Percentiles rank a stretch among this genome's conserved stretches.
These are phyloP conservation scores for Parascedosporium putredinis DNA, from an alignment of 2,329 filamentous ascomycete genomes.

Conservation along the genomic window DNA sequence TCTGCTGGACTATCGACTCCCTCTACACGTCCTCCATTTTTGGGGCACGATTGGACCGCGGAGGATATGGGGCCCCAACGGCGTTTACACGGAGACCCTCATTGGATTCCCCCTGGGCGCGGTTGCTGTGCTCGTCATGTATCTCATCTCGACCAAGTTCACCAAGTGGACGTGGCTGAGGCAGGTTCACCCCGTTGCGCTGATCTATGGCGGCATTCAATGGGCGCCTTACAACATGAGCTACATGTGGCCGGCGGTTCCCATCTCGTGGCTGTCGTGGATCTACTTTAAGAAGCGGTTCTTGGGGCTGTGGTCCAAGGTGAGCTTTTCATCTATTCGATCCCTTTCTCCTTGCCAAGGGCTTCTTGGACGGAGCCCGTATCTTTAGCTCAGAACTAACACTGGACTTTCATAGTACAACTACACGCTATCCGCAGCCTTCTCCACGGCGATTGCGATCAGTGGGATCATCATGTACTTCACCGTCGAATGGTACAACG, in stretches of 20 bases:
- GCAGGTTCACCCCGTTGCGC: slow-evolving; percentile 30
- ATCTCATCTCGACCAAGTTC: slow-evolving; percentile 7
- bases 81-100: slow-evolving; percentile 36
- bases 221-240: slow-evolving; percentile 36
- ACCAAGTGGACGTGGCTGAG: slow-evolving; percentile 23
- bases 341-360: too few relatives aligned
- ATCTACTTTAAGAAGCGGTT: slow-evolving; percentile 33
- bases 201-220: slow-evolving; percentile 27
- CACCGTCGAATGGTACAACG: slow-evolving; percentile 27
- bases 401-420: slow-evolving; percentile 19
- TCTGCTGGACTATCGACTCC: slow-evolving; percentile 40
- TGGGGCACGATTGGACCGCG: slow-evolving; percentile 44
- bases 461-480: slow-evolving; percentile 38
- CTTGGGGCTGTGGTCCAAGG: slow-evolving; percentile 38
- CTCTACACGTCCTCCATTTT: slow-evolving; percentile 45
- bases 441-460: slow-evolving; percentile 34
- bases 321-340: too few relatives aligned
- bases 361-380: too few relatives aligned
- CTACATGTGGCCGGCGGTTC: slow-evolving; percentile 36
- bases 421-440: slow-evolving; percentile 36
- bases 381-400: neutral
- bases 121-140: slow-evolving; percentile 31
- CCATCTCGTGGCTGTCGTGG: slow-evolving; percentile 37
- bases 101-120: slow-evolving; percentile 41
- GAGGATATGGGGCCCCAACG: slow-evolving; percentile 37